Base-by-base conservation (phyloP, 306 rosid species). In the Begonia loranthoides region DNA sequence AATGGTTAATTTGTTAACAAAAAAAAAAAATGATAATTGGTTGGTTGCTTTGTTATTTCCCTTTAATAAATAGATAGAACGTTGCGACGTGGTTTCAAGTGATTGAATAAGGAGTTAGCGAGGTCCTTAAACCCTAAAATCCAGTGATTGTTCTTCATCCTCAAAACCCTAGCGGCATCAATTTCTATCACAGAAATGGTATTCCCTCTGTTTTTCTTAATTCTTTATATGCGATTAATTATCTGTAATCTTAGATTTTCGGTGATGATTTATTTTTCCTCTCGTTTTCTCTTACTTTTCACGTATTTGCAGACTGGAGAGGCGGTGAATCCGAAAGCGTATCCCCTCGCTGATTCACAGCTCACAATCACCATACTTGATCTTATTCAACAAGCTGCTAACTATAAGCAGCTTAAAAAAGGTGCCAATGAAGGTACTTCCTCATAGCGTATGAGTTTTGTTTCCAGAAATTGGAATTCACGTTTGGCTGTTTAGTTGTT, bases 391-490 rank as follows among this genome's bases (percentile, higher is more conserved):
- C 97, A 89, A 64, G 95, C 95, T 49, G 73, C 93, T 16, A 82
- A 89, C 61, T 85, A 85, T 61, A 89, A 89, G 70, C 97, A 90
- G 72, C 92, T 90, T 49, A 90, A 90, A 57, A 90, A 90, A 70
- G 97, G 95, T 6, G 97, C 97, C 1, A 90, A 90, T 66, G 92
- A 90, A 82, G 95, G 97, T 85, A 22, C 0, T 24, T 19, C 11
- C 14, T 51, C 5, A 0, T 21, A 5, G 13, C 36, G 36, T 4
- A 28, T 28, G 1, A 44, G 17, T 47, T 40, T 9, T 4, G 0
- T 41, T 9, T 34, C 1, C 5, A 4, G 2, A 3, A 1, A 43
- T 6, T 43, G n/a, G n/a, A 44, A 1, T 8, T 28, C 17, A 13
- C 13, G 0, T 15, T 3, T 48, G 34, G 54, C 9, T 44, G 50